Base-by-base conservation (phyloP, 2,329 filamentous ascomycete species). In the Pseudocercospora eumusae region DNA sequence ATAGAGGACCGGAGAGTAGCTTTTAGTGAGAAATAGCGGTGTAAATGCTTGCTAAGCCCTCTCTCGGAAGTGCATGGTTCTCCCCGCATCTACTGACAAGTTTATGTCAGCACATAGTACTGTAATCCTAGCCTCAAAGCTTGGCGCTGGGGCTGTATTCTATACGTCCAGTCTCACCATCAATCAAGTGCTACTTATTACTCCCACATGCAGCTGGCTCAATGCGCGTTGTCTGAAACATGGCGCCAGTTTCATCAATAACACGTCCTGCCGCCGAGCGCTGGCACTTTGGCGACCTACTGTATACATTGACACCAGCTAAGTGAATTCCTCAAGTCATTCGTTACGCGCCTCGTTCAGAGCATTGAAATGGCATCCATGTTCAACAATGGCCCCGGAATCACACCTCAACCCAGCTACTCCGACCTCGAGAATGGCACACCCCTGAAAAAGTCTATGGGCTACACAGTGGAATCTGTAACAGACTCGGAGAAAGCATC, bases 391-490 rank as follows among this genome's bases (percentile, higher is more conserved):
- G 45, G 45, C 21, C 27, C 45, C 23, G 45, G 20, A 23, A 50
- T 50, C 8, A 28, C 20, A 10, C 23, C 45, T 3, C 45, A 50
- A 15, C 45, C 45, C 47, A 58, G 21, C 45, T 62, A 63, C 56
- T 53, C 57, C 10, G 66, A 67, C 31, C 57, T 68, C 23, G 66
- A 68, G 60, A 57, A 56, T 10, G 65, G 63, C 45, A 54, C 52
- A 8, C 21, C 45, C 13, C 52, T 27, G 23, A 61, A 62, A 54
- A 66, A 67, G 40, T 31, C 54, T 2, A 36, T 60, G 21, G 64
- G 49, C 20, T 31, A 67, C 15, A 63, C 65, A 15, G 52, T 68
- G 42, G 61, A 57, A 18, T 65, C 64, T 18, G 36, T 67, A 27
- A 50, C 45, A 23, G 67, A 66, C 40, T 56, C 58, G 4, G 57